Evolutionary conservation across 306 rosid genomes (phyloP).

Genomic region (Adenanthera pavonina): DNA sequence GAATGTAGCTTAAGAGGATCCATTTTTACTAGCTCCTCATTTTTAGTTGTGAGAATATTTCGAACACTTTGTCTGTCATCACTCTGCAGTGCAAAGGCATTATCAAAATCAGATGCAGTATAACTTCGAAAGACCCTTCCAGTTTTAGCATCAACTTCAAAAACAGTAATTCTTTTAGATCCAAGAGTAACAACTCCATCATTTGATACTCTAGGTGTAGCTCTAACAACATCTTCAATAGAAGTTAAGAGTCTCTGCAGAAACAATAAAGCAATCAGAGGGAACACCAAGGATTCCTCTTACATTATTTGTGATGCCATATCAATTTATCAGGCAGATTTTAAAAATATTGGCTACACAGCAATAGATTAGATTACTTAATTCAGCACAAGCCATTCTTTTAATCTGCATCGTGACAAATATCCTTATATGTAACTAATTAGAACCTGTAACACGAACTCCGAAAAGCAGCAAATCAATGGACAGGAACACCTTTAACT

Average conservation of each 20-base stretch:
- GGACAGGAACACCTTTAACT: neutral
- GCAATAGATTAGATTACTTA: neutral
- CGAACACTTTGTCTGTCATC: slow-evolving; percentile 24
- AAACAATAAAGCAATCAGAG: slow-evolving; percentile 11
- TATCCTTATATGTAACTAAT: neutral
- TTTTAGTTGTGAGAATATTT: neutral
- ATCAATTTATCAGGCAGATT: neutral
- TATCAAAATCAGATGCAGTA: slow-evolving; percentile 20
- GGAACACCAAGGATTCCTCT: neutral
- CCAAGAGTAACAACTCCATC: slow-evolving; percentile 71
- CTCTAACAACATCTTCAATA: slow-evolving; percentile 50
- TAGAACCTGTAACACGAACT: neutral
- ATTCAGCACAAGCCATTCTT: neutral
- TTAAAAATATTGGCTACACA: neutral
- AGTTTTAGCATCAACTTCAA: slow-evolving; percentile 63
- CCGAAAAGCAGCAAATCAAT: neutral
- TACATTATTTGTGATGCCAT: neutral
- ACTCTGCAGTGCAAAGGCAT: slow-evolving; percentile 35
- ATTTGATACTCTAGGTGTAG: slow-evolving; percentile 52
- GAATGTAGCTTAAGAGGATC: slow-evolving; percentile 25
- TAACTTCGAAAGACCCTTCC: slow-evolving; percentile 55
- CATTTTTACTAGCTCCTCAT: slow-evolving; percentile 46
- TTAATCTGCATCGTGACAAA: neutral
- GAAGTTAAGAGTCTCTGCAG: slow-evolving; percentile 56
- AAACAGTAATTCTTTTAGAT: slow-evolving; percentile 55